Percentiles rank a stretch among this genome's conserved stretches.
phyloP scores from a whole-genome alignment of 495 filamentous ascomycete species.

The Bacidia rubella region DNA sequence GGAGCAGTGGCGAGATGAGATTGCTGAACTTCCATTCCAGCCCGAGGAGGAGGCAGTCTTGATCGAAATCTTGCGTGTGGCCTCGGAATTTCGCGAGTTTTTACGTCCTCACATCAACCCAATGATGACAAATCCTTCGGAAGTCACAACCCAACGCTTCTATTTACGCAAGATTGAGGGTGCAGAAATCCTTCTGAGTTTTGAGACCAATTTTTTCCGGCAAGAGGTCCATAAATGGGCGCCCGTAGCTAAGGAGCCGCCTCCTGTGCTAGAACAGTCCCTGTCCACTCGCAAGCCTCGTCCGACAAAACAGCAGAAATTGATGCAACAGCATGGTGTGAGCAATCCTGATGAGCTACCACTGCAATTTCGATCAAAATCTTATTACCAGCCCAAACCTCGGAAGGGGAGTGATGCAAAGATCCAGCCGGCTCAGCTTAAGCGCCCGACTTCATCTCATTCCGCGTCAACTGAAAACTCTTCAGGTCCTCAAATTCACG shows the following conservation, averaged over 20 bases:
- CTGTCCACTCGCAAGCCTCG: slow-evolving; percentile 93
- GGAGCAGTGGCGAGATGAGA: slow-evolving; percentile 74
- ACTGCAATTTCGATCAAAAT: slow-evolving; percentile 61
- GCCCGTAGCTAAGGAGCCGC: slow-evolving; percentile 72
- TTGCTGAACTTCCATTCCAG: slow-evolving; percentile 75
- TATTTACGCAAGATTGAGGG: slow-evolving; percentile 97
- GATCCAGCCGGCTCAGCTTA: slow-evolving; percentile 14
- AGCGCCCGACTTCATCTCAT: slow-evolving; percentile 15
- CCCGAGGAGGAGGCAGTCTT: slow-evolving; percentile 87
- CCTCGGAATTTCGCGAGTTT: slow-evolving; percentile 70
- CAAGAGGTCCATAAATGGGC: slow-evolving; percentile 94
- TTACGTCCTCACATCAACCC: slow-evolving; percentile 69
- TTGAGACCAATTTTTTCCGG: slow-evolving; percentile 94
- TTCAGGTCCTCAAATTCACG: slow-evolving; percentile 10
- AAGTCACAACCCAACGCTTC: slow-evolving; percentile 85
- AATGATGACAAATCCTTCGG: slow-evolving; percentile 64
- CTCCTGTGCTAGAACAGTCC: slow-evolving; percentile 70
- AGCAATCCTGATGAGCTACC: slow-evolving; percentile 81
- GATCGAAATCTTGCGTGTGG: slow-evolving; percentile 69
- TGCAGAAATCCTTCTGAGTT: slow-evolving; percentile 81
- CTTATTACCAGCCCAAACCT: slow-evolving; percentile 37
- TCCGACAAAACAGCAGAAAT: slow-evolving; percentile 93
- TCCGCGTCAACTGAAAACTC: slow-evolving; percentile 16
- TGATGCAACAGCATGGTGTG: slow-evolving; percentile 77
- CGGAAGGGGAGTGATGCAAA: slow-evolving; percentile 24